Evolutionary conservation across 1,284 basidiomycete species (phyloP).

Genomic region (Ganoderma multipileum): DNA sequence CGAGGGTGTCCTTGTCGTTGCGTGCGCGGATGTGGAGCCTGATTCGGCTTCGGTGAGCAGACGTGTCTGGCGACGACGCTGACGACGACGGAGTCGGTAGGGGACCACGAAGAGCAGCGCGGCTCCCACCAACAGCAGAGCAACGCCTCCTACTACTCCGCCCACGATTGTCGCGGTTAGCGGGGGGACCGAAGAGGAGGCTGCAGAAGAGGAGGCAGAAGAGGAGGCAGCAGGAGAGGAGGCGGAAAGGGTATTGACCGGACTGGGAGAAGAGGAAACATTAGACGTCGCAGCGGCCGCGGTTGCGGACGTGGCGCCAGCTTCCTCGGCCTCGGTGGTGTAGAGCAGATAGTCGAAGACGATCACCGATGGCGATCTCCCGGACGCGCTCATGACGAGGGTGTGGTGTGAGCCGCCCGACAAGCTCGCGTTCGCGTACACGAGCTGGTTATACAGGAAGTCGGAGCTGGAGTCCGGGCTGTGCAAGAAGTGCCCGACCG

Average conservation of each 20-base stretch:
- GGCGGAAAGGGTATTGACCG: too few relatives aligned
- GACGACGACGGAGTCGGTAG: background rate
- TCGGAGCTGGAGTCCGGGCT: constrained; percentile 29
- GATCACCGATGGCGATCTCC: constrained; percentile 18
- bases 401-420: constrained; percentile 26
- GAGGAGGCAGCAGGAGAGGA: background rate
- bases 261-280: background rate
- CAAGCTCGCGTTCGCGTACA: constrained; percentile 36
- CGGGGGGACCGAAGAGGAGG: too few relatives aligned
- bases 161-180: too few relatives aligned
- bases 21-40: too few relatives aligned
- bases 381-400: constrained; percentile 19
- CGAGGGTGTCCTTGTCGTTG: too few relatives aligned
- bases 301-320: too few relatives aligned
- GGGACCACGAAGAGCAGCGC: background rate
- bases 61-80: background rate
- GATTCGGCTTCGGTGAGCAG: too few relatives aligned
- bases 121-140: background rate
- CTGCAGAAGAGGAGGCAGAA: background rate
- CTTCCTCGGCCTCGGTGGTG: background rate
- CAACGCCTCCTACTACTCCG: background rate
- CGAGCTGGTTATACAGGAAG: constrained; percentile 39
- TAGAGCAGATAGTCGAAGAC: constrained; percentile 34
- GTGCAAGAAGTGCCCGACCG: constrained; percentile 34
- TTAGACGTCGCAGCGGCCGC: background rate